Conservation (phyloP, 1,284 basidiomycete species). For the Irpex sp. region DNA sequence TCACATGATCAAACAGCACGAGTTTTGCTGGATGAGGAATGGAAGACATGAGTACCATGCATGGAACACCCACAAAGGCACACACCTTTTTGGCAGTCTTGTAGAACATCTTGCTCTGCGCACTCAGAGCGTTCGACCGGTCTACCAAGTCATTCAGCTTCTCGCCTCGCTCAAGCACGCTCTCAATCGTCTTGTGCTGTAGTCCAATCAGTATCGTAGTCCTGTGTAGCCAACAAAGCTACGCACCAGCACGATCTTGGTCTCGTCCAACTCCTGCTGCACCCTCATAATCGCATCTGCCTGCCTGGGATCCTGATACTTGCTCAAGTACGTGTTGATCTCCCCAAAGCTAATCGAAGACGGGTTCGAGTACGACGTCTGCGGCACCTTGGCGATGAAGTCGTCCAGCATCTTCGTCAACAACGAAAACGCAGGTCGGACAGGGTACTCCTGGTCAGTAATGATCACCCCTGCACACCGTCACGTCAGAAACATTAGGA, state of each 20-base stretch:
- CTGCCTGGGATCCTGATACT: slow-evolving; percentile 98
- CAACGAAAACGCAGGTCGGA: slow-evolving; percentile 94
- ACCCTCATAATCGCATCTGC: slow-evolving; percentile 99
- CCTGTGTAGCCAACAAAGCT: background rate
- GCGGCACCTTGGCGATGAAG: slow-evolving; percentile 78
- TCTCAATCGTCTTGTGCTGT: slow-evolving; percentile 99
- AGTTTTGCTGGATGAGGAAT: slow-evolving; percentile 53
- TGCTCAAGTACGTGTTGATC: slow-evolving; percentile 78
- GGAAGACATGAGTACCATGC: background rate
- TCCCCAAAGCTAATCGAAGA: slow-evolving; percentile 67
- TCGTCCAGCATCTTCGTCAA: slow-evolving; percentile 95
- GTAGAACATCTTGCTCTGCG: slow-evolving; percentile 91
- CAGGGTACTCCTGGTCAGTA: slow-evolving; percentile 95
- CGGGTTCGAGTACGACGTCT: slow-evolving; percentile 62
- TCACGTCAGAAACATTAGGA: no score
- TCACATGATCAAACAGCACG: slow-evolving; percentile 53
- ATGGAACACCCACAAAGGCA: background rate
- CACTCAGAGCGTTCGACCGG: slow-evolving; percentile 86
- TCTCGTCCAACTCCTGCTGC: slow-evolving; percentile 98
- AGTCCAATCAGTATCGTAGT: background rate
- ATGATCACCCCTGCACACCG: slow-evolving; percentile 78
- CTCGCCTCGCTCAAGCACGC: slow-evolving; percentile 94
- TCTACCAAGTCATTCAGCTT: slow-evolving; percentile 97
- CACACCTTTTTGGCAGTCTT: slow-evolving; percentile 75
- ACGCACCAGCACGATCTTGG: slow-evolving; percentile 92